A percentile compares a stretch with the other conserved stretches of the same genome.
These are phyloP conservation scores for Acephala macrosclerotiorum DNA, from an alignment of 2,329 filamentous ascomycete genomes.

Conservation along the genomic window DNA sequence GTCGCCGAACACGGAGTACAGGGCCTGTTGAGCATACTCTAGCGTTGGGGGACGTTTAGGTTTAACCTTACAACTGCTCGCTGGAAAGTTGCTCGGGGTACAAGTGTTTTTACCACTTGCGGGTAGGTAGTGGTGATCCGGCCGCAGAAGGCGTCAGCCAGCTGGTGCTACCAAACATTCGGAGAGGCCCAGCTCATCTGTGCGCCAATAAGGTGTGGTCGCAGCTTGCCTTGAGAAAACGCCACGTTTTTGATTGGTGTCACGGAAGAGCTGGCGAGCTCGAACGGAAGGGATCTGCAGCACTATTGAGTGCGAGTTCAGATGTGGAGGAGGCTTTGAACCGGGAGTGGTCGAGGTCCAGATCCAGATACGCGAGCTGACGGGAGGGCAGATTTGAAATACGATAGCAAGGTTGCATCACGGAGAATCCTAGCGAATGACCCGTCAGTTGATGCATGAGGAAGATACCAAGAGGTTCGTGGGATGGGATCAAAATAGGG, in stretches of 20 bases:
- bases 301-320: constrained; percentile 13
- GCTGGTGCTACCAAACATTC: neutral
- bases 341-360: neutral
- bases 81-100: neutral
- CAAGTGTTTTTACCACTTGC: neutral
- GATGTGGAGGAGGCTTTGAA: neutral
- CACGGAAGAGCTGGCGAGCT: neutral
- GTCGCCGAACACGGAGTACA: neutral
- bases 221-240: neutral
- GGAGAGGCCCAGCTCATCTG: neutral
- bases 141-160: neutral
- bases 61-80: neutral
- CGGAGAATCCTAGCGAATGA: neutral
- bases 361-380: constrained; percentile 1
- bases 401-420: neutral
- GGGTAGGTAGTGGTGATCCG: constrained; percentile 2
- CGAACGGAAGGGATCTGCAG: constrained; percentile 5
- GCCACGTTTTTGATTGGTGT: constrained; percentile 8
- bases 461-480: neutral
- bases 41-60: neutral
- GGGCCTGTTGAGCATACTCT: neutral
- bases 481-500: neutral
- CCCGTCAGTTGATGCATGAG: neutral
- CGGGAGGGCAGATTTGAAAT: neutral
- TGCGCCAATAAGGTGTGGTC: constrained; percentile 4